A percentile compares a stretch with the other conserved stretches of the same genome.
phyloP scores from a whole-genome alignment of 2,329 filamentous ascomycete genomes.

The Ophiosphaerella herpotricha region DNA sequence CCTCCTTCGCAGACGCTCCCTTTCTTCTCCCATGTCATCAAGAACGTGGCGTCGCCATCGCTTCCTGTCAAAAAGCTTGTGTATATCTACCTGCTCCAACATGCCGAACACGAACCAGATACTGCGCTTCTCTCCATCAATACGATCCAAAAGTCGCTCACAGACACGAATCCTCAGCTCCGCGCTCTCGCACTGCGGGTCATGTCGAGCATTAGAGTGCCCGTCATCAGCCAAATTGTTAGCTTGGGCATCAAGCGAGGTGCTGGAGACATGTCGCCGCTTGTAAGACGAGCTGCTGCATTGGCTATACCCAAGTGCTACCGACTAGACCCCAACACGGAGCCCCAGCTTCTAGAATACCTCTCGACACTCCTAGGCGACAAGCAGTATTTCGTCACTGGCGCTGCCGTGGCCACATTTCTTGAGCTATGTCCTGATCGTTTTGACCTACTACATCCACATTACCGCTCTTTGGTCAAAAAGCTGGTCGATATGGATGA shows the following conservation, averaged over 20 bases:
- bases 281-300: conserved; percentile 90
- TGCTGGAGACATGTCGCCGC: conserved; percentile 88
- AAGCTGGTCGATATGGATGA: conserved; percentile 99
- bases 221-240: conserved; percentile 97
- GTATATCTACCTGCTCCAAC: conserved; percentile 96
- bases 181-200: conserved; percentile 90
- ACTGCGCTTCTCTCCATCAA: conserved; percentile 96
- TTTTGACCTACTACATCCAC: conserved; percentile 85
- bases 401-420: conserved; percentile 87
- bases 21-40: conserved; percentile 97
- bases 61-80: conserved; percentile 97
- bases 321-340: conserved; percentile 80
- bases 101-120: conserved; percentile 95
- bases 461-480: conserved; percentile 82
- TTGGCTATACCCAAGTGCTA: conserved; percentile 96
- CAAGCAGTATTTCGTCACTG: conserved; percentile 95
- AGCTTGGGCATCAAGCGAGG: conserved; percentile 95
- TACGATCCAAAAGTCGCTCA: conserved; percentile 96
- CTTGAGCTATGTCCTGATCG: conserved; percentile 86
- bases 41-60: conserved; percentile 93
- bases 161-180: conserved; percentile 87
- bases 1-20: conserved; percentile 69
- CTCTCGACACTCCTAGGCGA: conserved; percentile 79
- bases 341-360: conserved; percentile 84
- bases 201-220: conserved; percentile 97